These are phyloP conservation scores for Leccinum angustisporum DNA, from an alignment of 1,284 basidiomycete species.

Conservation along the genomic window DNA sequence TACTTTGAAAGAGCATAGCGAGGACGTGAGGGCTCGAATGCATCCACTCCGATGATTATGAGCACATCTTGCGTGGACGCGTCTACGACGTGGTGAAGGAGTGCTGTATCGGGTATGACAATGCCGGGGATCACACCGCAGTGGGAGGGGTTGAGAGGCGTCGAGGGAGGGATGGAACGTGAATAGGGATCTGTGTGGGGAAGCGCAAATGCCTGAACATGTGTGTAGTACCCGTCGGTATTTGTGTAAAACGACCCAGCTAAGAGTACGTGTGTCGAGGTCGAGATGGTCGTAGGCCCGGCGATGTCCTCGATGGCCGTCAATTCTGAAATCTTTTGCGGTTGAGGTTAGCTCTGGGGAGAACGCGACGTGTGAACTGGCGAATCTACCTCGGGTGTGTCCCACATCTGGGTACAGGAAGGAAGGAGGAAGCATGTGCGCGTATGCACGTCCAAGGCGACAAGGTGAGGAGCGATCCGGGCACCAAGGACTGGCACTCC, in stretches of 20 bases:
- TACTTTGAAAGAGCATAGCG: background rate
- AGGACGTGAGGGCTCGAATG: slow-evolving; percentile 13
- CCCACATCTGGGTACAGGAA: slow-evolving; percentile 4
- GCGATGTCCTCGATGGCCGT: background rate
- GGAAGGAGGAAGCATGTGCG: slow-evolving; percentile 10
- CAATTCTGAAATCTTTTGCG: slow-evolving; percentile 6
- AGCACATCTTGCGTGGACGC: slow-evolving; percentile 13
- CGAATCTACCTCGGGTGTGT: slow-evolving; percentile 1
- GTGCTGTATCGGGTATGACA: background rate
- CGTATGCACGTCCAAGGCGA: slow-evolving; percentile 17
- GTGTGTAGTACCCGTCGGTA: slow-evolving; percentile 9
- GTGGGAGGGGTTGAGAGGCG: slow-evolving; percentile 13
- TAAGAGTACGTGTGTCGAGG: slow-evolving; percentile 21
- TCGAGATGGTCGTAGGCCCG: slow-evolving; percentile 12
- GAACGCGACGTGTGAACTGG: background rate
- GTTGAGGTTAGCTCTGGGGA: background rate
- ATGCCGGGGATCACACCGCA: slow-evolving; percentile 6
- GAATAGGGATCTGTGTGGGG: background rate
- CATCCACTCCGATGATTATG: slow-evolving; percentile 9
- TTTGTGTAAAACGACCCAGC: slow-evolving; percentile 4
- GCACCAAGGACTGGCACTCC: too few relatives aligned
- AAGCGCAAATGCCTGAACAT: slow-evolving; percentile 17
- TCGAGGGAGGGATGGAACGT: background rate
- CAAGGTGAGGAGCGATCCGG: background rate
- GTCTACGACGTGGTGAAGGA: slow-evolving; percentile 17